Base-by-base conservation (phyloP, 805 yeast genomes). In the Huiozyma sinensis region DNA sequence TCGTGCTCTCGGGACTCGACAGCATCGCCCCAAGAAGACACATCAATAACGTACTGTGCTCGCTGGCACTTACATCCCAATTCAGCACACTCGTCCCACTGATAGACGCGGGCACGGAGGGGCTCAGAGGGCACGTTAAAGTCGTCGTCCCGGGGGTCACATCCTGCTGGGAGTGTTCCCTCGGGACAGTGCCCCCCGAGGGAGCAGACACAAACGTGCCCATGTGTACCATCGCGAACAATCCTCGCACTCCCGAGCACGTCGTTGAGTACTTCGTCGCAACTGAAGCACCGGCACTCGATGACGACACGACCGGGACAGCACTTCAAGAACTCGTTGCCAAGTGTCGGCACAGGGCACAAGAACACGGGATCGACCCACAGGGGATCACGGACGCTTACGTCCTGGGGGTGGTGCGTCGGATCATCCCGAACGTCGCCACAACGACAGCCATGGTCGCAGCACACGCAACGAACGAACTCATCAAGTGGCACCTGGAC, bases 41-140 rank as follows among this genome's bases (percentile, higher is more conserved):
- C 90, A 82, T 90, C 49, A 90, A 90, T 61, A 68, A 74, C 10
- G 72, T 76, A 10, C 62, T 90, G 28, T 77, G 84, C 1, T 69
- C 76, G 7, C 54, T 89, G 49, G 87, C 84, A 4, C 78, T 73
- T 40, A 66, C 60, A 0, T 71, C 75, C 2, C 66, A 68, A 41
- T 72, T 72, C 10, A 70, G 67, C 10, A 61, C 69, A 1, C 60
- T 76, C 13, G 76, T 78, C 38, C 87, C 88, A 0, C 61, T 90
- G 57, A 77, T 92, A 11, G 98, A 90, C 59, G 97, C 97, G 4
- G 98, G 97, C 3, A 83, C 95, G 0, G 97, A 90, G 58, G 97
- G 97, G 0, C 82, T 90, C 56, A 75, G 83, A 50, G 98, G 98
- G 3, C 95, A 90, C 55, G 75, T 88, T 10, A 79, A 95, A 54